Base-by-base conservation (phyloP, 1,284 basidiomycete species). In the Leccinum pseudoinsigne region DNA sequence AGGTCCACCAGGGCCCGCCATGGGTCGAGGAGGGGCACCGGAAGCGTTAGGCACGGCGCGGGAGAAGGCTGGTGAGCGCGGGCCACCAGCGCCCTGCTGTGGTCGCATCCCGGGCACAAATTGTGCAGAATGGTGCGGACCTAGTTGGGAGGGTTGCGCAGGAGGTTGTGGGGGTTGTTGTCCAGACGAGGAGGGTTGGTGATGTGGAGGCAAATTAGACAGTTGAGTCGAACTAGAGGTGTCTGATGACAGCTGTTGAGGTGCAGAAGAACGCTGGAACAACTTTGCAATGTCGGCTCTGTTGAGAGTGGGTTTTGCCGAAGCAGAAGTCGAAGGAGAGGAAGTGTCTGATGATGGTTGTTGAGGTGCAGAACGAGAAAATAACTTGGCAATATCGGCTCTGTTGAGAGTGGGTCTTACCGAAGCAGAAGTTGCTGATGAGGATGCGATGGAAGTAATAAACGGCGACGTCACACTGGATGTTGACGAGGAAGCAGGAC, bases 221-320 rank as follows among this genome's bases (percentile, higher is more conserved):
- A 6, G 75, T 67, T 85, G 74, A 50, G 68, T 70, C 59, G 81
- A 78, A 63, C 79, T 78, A 63, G 81, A 80, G 62, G 69, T 65
- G 68, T 75, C 72, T 64, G 76, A 68, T 67, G 70, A 69, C 65
- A 71, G 62, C 51, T 76, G 68, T 55, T 76, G 64, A 62, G 74
- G 50, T 42, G 59, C 34, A 4, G 72, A 68, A 75, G 72, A 66
- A 63, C 78, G 83, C 77, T 86, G 88, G 81, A 90, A 91, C 63
- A 92, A 75, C 74, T 87, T 89, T 72, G 80, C 79, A 64, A 92
- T 81, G 74, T 90, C 88, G 61, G 83, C 78, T 78, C 81, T 86
- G 60, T 74, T 64, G 59, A 72, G 59, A 8, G 64, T 68, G 40
- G 74, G 73, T 70, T 82, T 81, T 67, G 76, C 68, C 53, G 76